Base-by-base conservation (phyloP, 345 rosid genomes). In the Physaria fendleri region DNA sequence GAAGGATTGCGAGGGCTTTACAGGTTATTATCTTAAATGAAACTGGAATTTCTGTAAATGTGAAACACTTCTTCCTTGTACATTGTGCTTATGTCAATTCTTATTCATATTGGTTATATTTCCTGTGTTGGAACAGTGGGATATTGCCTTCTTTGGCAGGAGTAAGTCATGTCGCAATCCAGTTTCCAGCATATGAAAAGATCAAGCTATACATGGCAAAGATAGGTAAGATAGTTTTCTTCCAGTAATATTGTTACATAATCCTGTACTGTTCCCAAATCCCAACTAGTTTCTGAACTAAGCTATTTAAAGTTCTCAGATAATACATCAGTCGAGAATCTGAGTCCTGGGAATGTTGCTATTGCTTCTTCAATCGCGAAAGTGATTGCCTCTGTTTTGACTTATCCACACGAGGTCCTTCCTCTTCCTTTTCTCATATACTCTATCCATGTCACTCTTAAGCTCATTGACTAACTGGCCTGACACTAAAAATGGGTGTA, bases 381-480 rank as follows among this genome's bases (percentile, higher is more conserved):
- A 82, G 81, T 93, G 14, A 2, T 79, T 39, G 99, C 99, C 59
- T 93, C 99, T 35, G 15, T 90, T 10, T 53, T 82, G 71, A 85
- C 97, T 37, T 93, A 89, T 67, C 99, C 99, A 1, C 99, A 93
- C n/a, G 99, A 93, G 96, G 98, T 88, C 34, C 47, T 56, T 55
- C 75, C n/a, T n/a, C n/a, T 15, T 46, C 39, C 54, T 15, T n/a
- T 47, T 23, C 12, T 53, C 32, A 7, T 13, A n/a, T 49, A 15
- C 34, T 28, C 27, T 61, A 10, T 33, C 23, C 24, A 13, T 27
- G 17, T 70, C 55, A 2, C 25, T 11, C 14, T 11, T 39, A 55
- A 11, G 42, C 45, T 38, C 23, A 51, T 48, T n/a, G 34, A 59
- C 27, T 59, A 37, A 15, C 12, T 23, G 28, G 20, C n/a, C n/a